phyloP scores from a whole-genome alignment of 2,329 filamentous ascomycete species.

The Pseudogymnoascus sp. region DNA sequence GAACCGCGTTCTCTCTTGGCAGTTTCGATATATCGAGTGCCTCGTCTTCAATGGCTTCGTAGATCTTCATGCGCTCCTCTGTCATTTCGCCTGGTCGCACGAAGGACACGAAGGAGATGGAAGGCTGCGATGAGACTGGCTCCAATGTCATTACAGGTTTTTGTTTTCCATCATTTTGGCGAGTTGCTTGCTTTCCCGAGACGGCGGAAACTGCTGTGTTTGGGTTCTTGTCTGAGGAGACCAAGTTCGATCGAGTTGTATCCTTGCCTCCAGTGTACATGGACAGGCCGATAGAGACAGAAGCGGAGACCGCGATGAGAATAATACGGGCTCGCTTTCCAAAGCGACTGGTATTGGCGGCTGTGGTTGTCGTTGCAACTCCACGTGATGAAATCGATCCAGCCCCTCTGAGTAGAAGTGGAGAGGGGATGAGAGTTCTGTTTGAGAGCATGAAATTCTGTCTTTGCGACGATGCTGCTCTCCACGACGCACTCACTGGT shows the following conservation, averaged over 20 bases:
- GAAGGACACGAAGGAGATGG: neutral
- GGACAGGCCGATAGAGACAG: constrained; percentile 12
- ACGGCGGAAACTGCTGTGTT: constrained; percentile 5
- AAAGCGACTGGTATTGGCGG: neutral
- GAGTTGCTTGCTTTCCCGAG: neutral
- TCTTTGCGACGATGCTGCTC: neutral
- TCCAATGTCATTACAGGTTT: neutral
- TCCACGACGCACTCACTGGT: constrained; percentile 1
- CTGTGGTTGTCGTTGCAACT: neutral
- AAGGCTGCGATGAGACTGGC: constrained; percentile 3
- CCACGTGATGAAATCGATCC: constrained; percentile 3
- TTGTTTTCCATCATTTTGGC: neutral
- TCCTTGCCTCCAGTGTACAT: neutral
- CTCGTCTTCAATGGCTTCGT: constrained; percentile 4
- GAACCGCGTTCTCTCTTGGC: constrained; percentile 25
- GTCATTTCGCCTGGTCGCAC: neutral
- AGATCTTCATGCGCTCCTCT: neutral
- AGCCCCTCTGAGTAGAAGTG: neutral
- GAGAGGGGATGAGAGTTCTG: neutral
- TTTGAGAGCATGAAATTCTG: neutral
- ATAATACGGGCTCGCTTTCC: constrained; percentile 1
- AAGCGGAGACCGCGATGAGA: constrained; percentile 13
- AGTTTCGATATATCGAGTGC: constrained; percentile 16
- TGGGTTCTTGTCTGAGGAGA: neutral
- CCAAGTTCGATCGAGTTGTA: neutral